Evolutionary conservation across 345 rosid species (phyloP).

Genomic region (Passiflora organensis): DNA sequence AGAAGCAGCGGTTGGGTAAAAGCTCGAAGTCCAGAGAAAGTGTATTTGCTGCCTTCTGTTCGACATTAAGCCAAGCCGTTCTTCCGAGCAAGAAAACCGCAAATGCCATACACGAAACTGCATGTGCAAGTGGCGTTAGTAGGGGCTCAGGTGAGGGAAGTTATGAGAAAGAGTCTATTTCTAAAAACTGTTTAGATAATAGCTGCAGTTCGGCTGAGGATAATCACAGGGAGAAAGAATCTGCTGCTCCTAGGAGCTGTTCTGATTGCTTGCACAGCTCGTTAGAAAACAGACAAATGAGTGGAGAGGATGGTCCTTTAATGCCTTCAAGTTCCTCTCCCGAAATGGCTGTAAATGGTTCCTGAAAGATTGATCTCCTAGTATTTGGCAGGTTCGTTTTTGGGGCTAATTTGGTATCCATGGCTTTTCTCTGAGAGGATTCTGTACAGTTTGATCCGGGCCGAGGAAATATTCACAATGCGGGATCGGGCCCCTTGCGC

Average conservation of each 20-base stretch:
- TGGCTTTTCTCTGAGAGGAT: too few relatives aligned
- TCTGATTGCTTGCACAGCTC: conserved; percentile 44
- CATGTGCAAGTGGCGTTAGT: conserved; percentile 26
- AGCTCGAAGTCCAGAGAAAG: conserved; percentile 51
- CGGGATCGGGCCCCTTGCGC: too few relatives aligned
- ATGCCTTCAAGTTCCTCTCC: conserved; percentile 71
- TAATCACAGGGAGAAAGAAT: conserved; percentile 44
- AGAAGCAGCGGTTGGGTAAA: conserved; percentile 61
- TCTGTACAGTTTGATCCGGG: conserved; percentile 27
- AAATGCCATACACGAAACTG: too few relatives aligned
- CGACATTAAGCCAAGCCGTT: conserved; percentile 82
- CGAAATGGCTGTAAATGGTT: conserved; percentile 93
- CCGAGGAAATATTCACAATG: conserved; percentile 6
- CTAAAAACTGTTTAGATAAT: conserved; percentile 29
- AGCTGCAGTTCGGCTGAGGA: conserved; percentile 43
- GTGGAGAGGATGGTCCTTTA: conserved; percentile 60
- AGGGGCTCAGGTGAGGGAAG: conserved; percentile 32
- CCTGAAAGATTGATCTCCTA: conserved; percentile 30
- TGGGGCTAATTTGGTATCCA: too few relatives aligned
- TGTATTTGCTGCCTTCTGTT: conserved; percentile 74
- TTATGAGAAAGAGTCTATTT: conserved; percentile 32
- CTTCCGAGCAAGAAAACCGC: conserved; percentile 66
- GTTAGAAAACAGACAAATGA: conserved; percentile 46
- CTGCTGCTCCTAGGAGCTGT: conserved; percentile 41
- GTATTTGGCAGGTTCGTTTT: conserved; percentile 3